A percentile compares a stretch with the other conserved stretches of the same genome.
phyloP scores from a whole-genome alignment of 2,329 filamentous ascomycete genomes.

The Pseudophaeomoniella oleicola region DNA sequence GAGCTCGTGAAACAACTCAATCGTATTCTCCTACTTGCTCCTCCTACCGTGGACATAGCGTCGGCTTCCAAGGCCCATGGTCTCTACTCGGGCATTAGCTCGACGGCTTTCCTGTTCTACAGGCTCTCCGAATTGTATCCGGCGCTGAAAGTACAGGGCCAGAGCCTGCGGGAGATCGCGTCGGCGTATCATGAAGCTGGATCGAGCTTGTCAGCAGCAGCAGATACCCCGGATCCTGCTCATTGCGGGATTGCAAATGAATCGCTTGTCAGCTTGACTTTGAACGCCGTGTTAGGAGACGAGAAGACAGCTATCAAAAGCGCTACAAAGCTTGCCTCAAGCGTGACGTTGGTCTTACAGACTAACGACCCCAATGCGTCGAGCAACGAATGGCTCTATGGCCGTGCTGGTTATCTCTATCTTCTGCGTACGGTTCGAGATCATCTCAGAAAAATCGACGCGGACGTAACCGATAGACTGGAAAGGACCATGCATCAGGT shows the following conservation, averaged over 20 bases:
- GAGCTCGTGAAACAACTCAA: background rate
- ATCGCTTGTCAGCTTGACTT: constrained; percentile 30
- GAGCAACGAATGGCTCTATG: constrained; percentile 49
- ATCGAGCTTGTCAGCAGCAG: constrained; percentile 5
- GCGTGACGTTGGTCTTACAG: constrained; percentile 2
- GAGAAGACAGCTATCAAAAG: constrained; percentile 26
- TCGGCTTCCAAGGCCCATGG: constrained; percentile 17
- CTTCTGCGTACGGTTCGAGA: constrained; percentile 48
- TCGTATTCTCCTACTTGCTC: background rate
- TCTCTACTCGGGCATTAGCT: constrained; percentile 39
- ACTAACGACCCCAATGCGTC: constrained; percentile 24
- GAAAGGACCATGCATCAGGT: constrained; percentile 30
- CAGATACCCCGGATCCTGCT: constrained; percentile 20
- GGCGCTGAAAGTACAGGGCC: constrained; percentile 26
- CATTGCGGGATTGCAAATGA: constrained; percentile 38
- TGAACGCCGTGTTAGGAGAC: constrained; percentile 28
- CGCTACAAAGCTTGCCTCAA: constrained; percentile 19
- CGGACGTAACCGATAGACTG: constrained; percentile 27
- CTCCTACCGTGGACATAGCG: background rate
- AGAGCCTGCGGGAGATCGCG: constrained; percentile 8
- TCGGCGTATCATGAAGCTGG: background rate
- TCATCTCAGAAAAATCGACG: constrained; percentile 35
- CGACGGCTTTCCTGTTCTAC: constrained; percentile 42
- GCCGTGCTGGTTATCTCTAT: constrained; percentile 54
- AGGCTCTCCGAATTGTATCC: constrained; percentile 31